Evolutionary conservation across 306 rosid genomes (phyloP).

Genomic region (Fragaria iinumae): DNA sequence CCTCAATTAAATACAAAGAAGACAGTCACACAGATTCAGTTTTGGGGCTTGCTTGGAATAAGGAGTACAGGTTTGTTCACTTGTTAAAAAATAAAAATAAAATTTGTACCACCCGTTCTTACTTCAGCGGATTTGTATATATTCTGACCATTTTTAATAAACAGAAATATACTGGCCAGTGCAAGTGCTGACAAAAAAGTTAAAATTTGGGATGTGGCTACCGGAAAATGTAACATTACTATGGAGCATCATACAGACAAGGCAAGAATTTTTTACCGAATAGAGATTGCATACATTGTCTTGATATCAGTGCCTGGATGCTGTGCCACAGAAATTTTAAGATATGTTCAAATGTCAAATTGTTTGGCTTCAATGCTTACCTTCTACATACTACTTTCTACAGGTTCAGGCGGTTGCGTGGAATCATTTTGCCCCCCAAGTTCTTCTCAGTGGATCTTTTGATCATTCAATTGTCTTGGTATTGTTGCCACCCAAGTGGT

Average conservation of each 20-base stretch:
- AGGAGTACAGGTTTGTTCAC: constrained; percentile 63
- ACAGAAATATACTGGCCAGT: constrained; percentile 87
- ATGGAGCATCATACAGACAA: constrained; percentile 90
- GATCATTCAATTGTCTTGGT: constrained; percentile 84
- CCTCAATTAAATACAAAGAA: constrained; percentile 62
- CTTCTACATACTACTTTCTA: constrained; percentile 25
- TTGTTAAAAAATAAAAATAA: background rate
- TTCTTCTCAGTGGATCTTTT: constrained; percentile 91
- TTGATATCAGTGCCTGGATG: background rate
- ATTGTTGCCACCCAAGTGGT: constrained; percentile 27
- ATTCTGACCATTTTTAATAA: constrained; percentile 6
- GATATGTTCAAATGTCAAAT: background rate
- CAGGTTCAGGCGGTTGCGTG: constrained; percentile 98
- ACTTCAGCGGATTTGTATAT: constrained; percentile 1
- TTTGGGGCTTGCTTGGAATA: constrained; percentile 97
- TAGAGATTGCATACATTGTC: background rate
- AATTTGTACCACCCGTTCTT: constrained; percentile 20
- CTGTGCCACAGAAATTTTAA: background rate
- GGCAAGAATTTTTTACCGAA: constrained; percentile 40
- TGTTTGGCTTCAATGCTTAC: constrained; percentile 27
- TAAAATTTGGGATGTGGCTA: constrained; percentile 83
- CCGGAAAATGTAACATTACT: constrained; percentile 70
- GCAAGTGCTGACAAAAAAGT: constrained; percentile 87
- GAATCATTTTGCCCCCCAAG: constrained; percentile 70
- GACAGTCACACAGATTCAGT: constrained; percentile 86